Evolutionary conservation across 257 asterid genomes (phyloP), one percentile per base, ranked within the genome.

Genomic region (Solanum sitiens): DNA sequence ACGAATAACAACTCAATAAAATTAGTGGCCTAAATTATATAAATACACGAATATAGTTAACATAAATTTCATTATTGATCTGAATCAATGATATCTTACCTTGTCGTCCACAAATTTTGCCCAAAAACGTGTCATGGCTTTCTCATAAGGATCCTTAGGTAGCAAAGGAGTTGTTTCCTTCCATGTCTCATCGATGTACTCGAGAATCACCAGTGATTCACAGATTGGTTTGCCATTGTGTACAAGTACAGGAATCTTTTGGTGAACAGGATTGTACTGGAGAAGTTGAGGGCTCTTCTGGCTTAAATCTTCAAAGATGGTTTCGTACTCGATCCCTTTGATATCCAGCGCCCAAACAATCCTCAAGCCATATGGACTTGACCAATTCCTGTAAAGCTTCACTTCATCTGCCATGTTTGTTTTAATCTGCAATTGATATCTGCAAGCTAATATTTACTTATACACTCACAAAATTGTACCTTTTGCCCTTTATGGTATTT

Each of bases 151-250:
- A 90, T 94, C 93, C 79, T 87, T 92, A 11, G 98, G 98, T n/a
- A 94, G 85, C 59, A 94, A 90, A 40, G 98, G 96, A 56, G 39
- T 18, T 50, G 65, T 21, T 50, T 92, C 93, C 87, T 91, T 90
- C 98, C 98, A 94, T 12, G 94, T 93, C 84, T 94, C 95, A 6
- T 95, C 98, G 1, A 94, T 90, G 77, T 94, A 94, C 80, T 95
- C 98, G 20, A 94, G 98, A 88, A 95, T 94, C 75, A 93, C 90
- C 3, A n/a, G n/a, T n/a, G n/a, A n/a, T 89, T 95, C 98, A 67
- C 92, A 93, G 33, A 95, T 83, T 37, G 97, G 92, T 6, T 89
- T 92, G 15, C 94, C 95, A 14, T 95, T 92, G 93, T 95, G 98
- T 74, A 95, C 91, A 50, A 95, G 93, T 87, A 93, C 90, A 18